These are phyloP conservation scores for Suillus plorans DNA, from an alignment of 768 basidiomycete genomes.

Conservation along the genomic window DNA sequence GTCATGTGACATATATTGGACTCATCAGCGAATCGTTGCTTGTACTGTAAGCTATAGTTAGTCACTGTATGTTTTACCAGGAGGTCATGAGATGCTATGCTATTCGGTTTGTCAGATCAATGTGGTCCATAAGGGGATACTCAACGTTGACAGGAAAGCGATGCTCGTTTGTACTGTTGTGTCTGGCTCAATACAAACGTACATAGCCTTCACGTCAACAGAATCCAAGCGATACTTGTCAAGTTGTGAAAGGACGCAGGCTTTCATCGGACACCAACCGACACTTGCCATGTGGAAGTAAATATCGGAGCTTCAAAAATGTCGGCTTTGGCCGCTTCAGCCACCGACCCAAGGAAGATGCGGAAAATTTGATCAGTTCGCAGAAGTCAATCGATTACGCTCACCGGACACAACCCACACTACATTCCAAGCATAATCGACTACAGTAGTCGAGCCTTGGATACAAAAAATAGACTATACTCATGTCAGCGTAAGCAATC, in stretches of 20 bases:
- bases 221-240: neutral
- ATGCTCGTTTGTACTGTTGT: neutral
- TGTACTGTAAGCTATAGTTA: neutral
- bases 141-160: neutral
- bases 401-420: conserved; percentile 4
- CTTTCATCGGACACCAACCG: neutral
- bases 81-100: neutral
- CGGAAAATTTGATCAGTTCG: conserved; percentile 17
- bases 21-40: neutral
- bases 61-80: neutral
- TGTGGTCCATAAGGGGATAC: neutral
- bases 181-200: neutral
- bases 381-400: conserved; percentile 13
- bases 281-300: neutral
- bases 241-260: neutral
- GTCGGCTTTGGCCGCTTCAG: conserved; percentile 19
- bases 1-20: neutral
- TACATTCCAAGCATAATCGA: conserved; percentile 37
- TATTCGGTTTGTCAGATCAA: neutral
- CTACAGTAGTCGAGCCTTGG: conserved; percentile 42
- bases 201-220: neutral
- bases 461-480: conserved; percentile 31
- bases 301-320: conserved; percentile 19
- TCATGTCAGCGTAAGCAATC: conserved; percentile 49
- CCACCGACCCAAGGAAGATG: conserved; percentile 10